Evolutionary conservation across 1,139 yeast genomes (phyloP).

Genomic region (Hansenula lynferdii): DNA sequence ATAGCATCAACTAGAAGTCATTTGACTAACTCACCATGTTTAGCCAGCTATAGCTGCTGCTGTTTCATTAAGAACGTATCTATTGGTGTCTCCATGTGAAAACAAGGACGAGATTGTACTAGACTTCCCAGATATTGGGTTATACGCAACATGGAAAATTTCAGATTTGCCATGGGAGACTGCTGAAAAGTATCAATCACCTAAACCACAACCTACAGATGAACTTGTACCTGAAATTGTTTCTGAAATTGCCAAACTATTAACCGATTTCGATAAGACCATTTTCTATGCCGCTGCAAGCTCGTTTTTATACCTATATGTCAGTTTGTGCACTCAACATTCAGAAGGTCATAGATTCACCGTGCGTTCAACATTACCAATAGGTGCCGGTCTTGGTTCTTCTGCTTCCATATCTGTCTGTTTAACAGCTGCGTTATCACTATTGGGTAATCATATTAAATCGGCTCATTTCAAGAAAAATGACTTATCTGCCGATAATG

Average conservation of each 20-base stretch:
- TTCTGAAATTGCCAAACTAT: constrained; percentile 37
- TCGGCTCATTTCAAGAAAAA: constrained; percentile 24
- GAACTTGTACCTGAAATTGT: constrained; percentile 61
- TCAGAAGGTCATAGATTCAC: constrained; percentile 53
- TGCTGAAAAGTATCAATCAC: constrained; percentile 23
- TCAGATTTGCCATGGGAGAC: constrained; percentile 58
- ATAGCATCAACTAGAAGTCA: constrained; percentile 1
- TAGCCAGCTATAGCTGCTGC: constrained; percentile 90
- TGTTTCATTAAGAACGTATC: constrained; percentile 72
- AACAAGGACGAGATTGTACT: constrained; percentile 41
- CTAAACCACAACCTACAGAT: constrained; percentile 39
- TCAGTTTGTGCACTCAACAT: constrained; percentile 46
- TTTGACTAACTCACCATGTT: background rate
- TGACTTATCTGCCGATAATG: constrained; percentile 27
- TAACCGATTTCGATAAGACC: constrained; percentile 43
- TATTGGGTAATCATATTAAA: constrained; percentile 52
- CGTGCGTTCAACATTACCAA: constrained; percentile 81
- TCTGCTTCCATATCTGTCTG: constrained; percentile 91
- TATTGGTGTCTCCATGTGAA: constrained; percentile 48
- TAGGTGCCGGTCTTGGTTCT: constrained; percentile 97
- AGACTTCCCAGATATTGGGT: constrained; percentile 79
- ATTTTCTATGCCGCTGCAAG: constrained; percentile 79
- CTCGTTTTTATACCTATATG: constrained; percentile 76
- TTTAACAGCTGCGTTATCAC: constrained; percentile 68
- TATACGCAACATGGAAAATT: constrained; percentile 58